Base-by-base conservation (phyloP, 371 early-diverging fungal species). In the Dinochytrium kinnereticum region DNA sequence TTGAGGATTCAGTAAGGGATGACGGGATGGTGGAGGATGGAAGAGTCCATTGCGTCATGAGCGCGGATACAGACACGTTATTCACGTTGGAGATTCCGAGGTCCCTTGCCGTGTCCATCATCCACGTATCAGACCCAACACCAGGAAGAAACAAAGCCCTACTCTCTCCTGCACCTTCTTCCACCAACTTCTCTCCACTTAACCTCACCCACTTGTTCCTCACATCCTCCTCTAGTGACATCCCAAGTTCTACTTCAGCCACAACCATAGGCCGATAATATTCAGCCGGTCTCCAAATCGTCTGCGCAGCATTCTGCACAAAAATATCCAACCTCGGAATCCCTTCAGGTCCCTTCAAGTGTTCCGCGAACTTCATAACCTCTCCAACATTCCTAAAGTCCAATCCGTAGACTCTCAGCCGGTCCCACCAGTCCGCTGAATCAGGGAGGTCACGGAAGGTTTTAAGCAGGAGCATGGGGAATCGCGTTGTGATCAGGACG, bases 221-320 rank as follows among this genome's bases (percentile, higher is more conserved):
- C 24, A 55, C 28, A 24, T 39, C 5, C 0, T 5, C 36, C 30
- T n/a, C n/a, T n/a, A 68, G 7, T 30, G 30, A 57, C 1, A 1
- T n/a, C 2, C 51, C 34, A 13, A 76, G 38, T 49, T 76, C 73
- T 13, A 28, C 36, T 44, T 76, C 77, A 10, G 59, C 64, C 26
- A 59, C 26, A 17, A 76, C 72, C 75, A 76, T 57, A 7, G 69
- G 69, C 50, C 34, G 40, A 49, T 76, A 74, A 39, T 72, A 76
- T 34, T 33, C 55, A 19, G 74, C 33, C 0, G 77, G 77, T 37
- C 77, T 7, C 15, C 75, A 33, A 26, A 76, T 66, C 17, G 77
- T 76, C 55, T 76, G 77, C 10, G 77, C 77, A n/a, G 77, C 77
- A 40, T 73, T 73, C 55, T 73, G 73, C 1, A 73, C 38, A 34